phyloP scores from a whole-genome alignment of 371 early-diverging fungal species.

The Rhizopus sp. region DNA sequence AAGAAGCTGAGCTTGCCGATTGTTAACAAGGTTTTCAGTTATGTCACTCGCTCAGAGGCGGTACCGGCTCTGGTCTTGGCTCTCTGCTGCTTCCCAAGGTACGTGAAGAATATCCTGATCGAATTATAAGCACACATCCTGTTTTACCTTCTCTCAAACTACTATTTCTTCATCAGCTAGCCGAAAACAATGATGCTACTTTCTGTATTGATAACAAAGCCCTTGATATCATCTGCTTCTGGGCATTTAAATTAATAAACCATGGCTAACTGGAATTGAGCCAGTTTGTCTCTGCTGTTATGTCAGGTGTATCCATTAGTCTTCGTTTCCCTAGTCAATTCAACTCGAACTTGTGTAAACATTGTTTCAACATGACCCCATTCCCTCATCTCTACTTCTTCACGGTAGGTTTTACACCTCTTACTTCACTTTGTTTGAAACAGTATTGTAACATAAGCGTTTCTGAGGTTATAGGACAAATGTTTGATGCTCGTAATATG shows the following conservation, averaged over 20 bases:
- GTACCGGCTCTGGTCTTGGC: constrained; percentile 91
- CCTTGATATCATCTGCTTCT: constrained; percentile 86
- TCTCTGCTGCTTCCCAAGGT: constrained; percentile 89
- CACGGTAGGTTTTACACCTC: constrained; percentile 98
- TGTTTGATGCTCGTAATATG: constrained; percentile 99
- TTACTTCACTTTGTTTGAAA: constrained; percentile 88
- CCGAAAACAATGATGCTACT: constrained; percentile 93
- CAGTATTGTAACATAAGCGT: constrained; percentile 92
- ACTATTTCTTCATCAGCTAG: constrained; percentile 85
- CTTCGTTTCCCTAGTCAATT: constrained; percentile 99
- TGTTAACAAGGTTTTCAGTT: constrained; percentile 92
- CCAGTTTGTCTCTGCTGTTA: constrained; percentile 81
- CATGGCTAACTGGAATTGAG: constrained; percentile 87
- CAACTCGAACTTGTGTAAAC: constrained; percentile 97
- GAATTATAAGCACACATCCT: constrained; percentile 94
- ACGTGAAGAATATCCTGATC: constrained; percentile 92
- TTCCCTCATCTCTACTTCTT: constrained; percentile 99
- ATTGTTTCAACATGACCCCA: constrained; percentile 98
- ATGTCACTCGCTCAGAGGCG: constrained; percentile 90
- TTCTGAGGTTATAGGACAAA: constrained; percentile 94
- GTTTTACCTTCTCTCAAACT: constrained; percentile 95
- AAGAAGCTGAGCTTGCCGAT: constrained; percentile 88
- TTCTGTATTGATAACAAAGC: constrained; percentile 99
- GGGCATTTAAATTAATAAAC: constrained; percentile 79
- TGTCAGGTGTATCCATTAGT: constrained; percentile 97